Percentiles rank a stretch among this genome's conserved stretches.
Evolutionary conservation across 2,329 filamentous ascomycete genomes (phyloP).

Genomic region (Ascochyta rabiei): DNA sequence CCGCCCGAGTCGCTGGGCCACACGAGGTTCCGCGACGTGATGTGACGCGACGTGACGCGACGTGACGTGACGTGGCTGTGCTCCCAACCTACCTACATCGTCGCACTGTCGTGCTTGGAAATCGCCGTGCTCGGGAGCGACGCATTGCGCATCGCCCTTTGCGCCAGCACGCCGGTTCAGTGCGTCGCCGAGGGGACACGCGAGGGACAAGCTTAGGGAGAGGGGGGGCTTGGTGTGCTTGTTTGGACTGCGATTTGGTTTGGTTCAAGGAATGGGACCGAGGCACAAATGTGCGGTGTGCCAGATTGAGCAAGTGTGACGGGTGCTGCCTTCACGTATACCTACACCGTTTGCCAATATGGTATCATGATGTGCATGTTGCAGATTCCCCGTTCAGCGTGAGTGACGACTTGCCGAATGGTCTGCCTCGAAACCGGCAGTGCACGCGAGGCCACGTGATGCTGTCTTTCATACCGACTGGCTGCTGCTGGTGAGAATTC

Average conservation of each 20-base stretch:
- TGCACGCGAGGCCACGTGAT: slow-evolving; percentile 3
- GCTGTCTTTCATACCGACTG: slow-evolving; percentile 3
- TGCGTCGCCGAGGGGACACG: slow-evolving; percentile 1
- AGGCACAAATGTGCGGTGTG: too few relatives aligned
- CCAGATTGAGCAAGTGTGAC: too few relatives aligned
- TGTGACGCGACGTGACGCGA: too few relatives aligned
- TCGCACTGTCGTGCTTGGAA: not conserved
- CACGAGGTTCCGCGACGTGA: too few relatives aligned
- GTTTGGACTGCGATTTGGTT: slow-evolving; percentile 9
- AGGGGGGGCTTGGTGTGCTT: slow-evolving; percentile 15
- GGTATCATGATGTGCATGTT: not conserved
- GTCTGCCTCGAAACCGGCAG: not conserved
- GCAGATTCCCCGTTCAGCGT: not conserved
- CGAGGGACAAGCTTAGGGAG: not conserved
- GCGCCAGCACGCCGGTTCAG: not conserved
- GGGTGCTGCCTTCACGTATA: too few relatives aligned
- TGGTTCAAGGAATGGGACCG: not conserved
- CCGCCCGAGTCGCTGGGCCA: not conserved
- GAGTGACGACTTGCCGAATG: not conserved
- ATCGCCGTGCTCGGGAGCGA: not conserved
- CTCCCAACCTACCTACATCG: not conserved
- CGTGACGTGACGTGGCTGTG: not conserved
- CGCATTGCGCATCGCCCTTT: slow-evolving; percentile 1
- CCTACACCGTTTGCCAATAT: not conserved
- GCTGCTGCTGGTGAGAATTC: not conserved